Evolutionary conservation across 768 basidiomycete species (phyloP).

Genomic region (button mushroom (Agaricus bisporus)): DNA sequence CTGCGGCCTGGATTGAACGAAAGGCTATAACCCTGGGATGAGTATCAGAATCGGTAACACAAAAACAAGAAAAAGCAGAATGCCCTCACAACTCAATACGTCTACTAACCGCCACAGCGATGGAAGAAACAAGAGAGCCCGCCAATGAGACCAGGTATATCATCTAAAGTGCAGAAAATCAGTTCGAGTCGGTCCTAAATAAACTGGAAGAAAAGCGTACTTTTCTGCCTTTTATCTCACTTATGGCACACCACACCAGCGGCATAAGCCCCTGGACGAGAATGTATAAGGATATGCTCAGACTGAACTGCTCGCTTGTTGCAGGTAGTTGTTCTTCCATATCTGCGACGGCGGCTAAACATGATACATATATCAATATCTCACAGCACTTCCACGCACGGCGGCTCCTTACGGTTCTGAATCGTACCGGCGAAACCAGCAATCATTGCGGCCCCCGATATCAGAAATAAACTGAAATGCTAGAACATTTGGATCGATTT

Average conservation of each 20-base stretch:
- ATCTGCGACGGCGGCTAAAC: slow-evolving; percentile 52
- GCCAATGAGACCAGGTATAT: slow-evolving; percentile 49
- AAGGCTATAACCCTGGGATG: slow-evolving; percentile 52
- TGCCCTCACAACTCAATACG: slow-evolving; percentile 40
- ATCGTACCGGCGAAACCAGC: slow-evolving; percentile 54
- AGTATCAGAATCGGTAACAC: not conserved
- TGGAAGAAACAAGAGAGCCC: slow-evolving; percentile 49
- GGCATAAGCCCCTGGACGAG: slow-evolving; percentile 65
- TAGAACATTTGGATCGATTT: slow-evolving; percentile 12
- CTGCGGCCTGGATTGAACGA: slow-evolving; percentile 61
- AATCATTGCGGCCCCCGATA: slow-evolving; percentile 50
- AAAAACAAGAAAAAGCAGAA: not conserved
- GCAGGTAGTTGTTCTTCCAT: slow-evolving; percentile 59
- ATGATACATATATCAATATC: not conserved
- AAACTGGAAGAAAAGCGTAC: slow-evolving; percentile 23
- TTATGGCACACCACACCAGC: slow-evolving; percentile 60
- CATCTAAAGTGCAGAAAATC: slow-evolving; percentile 20
- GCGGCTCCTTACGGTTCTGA: slow-evolving; percentile 49
- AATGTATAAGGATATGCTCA: slow-evolving; percentile 68
- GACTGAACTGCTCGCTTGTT: slow-evolving; percentile 54
- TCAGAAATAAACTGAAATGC: slow-evolving; percentile 39
- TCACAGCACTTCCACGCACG: not conserved
- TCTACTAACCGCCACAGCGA: slow-evolving; percentile 49
- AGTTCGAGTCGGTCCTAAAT: not conserved
- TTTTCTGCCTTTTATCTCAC: slow-evolving; percentile 74